Base-by-base conservation (phyloP, 306 rosid genomes). In the Geum urbanum region DNA sequence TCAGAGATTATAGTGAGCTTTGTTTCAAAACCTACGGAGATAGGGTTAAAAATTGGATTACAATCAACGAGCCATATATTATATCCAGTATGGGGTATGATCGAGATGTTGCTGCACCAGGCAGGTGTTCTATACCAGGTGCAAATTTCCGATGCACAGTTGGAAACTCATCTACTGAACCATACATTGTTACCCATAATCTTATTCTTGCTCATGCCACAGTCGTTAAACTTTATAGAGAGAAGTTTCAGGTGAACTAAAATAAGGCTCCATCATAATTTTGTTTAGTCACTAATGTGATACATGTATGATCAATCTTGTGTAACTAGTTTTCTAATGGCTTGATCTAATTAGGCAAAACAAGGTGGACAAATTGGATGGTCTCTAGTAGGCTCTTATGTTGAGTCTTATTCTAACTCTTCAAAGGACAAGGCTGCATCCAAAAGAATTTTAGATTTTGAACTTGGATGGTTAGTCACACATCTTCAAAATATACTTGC, bases 301-400 rank as follows among this genome's bases (percentile, higher is more conserved):
- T 24, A 24, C 27, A 8, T 52, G 8, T 7, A 18, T 10, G 24
- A 52, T 52, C 27, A 52, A 22, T n/a, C 19, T 52, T 52, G 8
- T 52, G 22, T 6, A 24, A 52, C 57, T 18, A n/a, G 27, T 2
- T 14, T 15, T 49, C 54, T 49, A 4, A 6, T 18, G 55, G 20
- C 9, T 9, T n/a, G 24, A 16, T 51, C 2, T 7, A 5, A 53
- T 53, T 53, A 53, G 32, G 10, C 13, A 62, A 67, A 8, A 7
- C 83, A 82, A 72, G 78, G 67, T 1, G 76, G 86, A 68, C 77
- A 78, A 59, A 69, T 76, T 64, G 86, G 86, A 69, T 68, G 79
- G 4, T 11, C 66, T 57, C 72, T 10, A 24, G 63, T 57, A 4
- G 70, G 72, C 14, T 19, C 27, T 1, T 76, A 58, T 54, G 62